Base-by-base conservation (phyloP, 1,284 basidiomycete species). In the Irpex rosettiformis region DNA sequence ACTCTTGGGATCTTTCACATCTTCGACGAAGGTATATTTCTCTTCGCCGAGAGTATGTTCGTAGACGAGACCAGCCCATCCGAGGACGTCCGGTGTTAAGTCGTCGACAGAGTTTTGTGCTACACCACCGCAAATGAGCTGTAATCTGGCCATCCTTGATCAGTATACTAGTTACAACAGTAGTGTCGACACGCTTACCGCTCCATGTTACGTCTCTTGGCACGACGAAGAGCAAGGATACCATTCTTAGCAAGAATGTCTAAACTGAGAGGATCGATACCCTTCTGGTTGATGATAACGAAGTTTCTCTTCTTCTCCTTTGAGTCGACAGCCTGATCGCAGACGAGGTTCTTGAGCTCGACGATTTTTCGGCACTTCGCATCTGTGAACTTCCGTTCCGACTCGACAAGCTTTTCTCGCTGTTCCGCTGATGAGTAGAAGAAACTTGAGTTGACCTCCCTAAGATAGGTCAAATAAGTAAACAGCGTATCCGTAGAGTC, bases 351-450 rank as follows among this genome's bases (percentile, higher is more conserved):
- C 78, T 99, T 99, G 65, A 99, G 84, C 69, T 97, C 96, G 61
- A 99, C 88, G 64, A 99, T 96, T 78, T 99, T 99, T 76, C 88
- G 91, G 62, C 98, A 86, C 75, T 97, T 97, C 58, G 86, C 90
- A 72, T 99, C 97, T 52, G 96, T 91, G 72, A 96, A 96, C 61
- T 87, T 85, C 58, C 97, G 86, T 73, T 99, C 97, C 2, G 94
- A 95, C 76, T 99, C 97, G 61, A 99, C 95, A 11, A 99, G 88
- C 79, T 98, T 99, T 77, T 99, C 96, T 43, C 97, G 88, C 76
- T 99, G 97, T 70, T 98, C 97, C 11, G 97, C 92, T 1, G 94
- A 96, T 3, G 95, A 98, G 77, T 99, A 99, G 83, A 98, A 99
- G 85, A 99, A 99, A 21, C 95, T 89, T 52, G 97, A 98, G 80